Evolutionary conservation across 768 basidiomycete genomes (phyloP).

Genomic region (Galerina sulciceps): DNA sequence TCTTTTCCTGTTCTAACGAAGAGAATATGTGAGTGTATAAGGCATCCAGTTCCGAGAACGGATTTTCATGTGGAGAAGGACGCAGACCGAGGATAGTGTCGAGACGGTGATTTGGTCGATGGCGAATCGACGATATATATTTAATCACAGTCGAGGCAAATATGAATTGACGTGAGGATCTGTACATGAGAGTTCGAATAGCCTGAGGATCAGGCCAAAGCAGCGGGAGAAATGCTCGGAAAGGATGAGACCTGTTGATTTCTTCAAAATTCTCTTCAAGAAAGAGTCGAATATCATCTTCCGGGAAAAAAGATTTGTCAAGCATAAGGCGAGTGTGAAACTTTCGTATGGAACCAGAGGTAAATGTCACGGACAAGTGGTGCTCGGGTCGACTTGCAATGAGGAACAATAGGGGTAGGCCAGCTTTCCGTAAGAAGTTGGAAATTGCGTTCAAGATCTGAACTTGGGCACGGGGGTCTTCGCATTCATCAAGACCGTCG

Average conservation of each 20-base stretch:
- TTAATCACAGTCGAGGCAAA: neutral
- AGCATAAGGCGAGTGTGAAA: slow-evolving; percentile 5
- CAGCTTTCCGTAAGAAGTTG: neutral
- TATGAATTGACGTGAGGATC: neutral
- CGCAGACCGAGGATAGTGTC: neutral
- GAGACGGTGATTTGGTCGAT: neutral
- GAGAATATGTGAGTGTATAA: neutral
- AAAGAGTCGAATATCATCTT: slow-evolving; percentile 14
- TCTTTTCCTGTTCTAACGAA: neutral
- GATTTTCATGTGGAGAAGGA: neutral
- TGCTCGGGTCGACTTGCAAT: slow-evolving; percentile 7
- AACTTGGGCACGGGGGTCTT: neutral
- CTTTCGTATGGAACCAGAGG: neutral
- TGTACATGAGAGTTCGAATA: neutral
- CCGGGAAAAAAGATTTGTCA: slow-evolving; percentile 5
- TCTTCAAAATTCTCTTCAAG: slow-evolving; percentile 7
- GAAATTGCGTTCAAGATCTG: neutral
- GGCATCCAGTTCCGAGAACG: neutral
- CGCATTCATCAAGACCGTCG: slow-evolving; percentile 17
- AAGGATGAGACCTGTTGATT: slow-evolving; percentile 4
- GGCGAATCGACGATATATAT: neutral
- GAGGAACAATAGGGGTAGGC: slow-evolving; percentile 6
- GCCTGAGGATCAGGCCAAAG: slow-evolving; percentile 1
- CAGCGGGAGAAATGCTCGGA: neutral
- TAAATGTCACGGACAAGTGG: slow-evolving; percentile 4